Percentiles rank a stretch among this genome's conserved stretches.
Evolutionary conservation across 768 basidiomycete genomes (phyloP).

Genomic region (Psilocybe cubensis): DNA sequence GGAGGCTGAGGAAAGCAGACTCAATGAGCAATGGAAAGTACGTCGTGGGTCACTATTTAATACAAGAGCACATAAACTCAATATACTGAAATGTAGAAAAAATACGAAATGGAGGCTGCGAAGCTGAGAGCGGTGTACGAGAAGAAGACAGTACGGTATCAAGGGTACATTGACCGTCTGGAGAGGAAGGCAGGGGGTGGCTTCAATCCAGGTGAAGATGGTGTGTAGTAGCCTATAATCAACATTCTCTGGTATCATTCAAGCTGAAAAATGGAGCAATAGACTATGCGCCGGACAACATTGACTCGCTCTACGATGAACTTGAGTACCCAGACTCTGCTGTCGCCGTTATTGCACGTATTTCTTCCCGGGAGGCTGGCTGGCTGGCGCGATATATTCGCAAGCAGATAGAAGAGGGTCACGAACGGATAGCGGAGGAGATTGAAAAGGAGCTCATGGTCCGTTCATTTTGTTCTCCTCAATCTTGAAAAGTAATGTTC

Average conservation of each 20-base stretch:
- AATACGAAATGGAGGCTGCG: conserved; percentile 58
- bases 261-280: too few species aligned
- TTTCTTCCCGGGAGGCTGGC: conserved; percentile 53
- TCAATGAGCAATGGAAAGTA: conserved; percentile 76
- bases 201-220: conserved; percentile 44
- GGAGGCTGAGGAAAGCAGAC: conserved; percentile 66
- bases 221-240: conserved; percentile 28
- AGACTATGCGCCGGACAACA: conserved; percentile 49
- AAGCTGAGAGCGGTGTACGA: conserved; percentile 62
- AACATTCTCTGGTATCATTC: too few species aligned
- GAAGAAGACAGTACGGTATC: conserved; percentile 53
- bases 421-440: conserved; percentile 54
- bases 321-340: conserved; percentile 62
- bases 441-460: conserved; percentile 80
- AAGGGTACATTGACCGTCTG: conserved; percentile 68
- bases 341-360: conserved; percentile 41
- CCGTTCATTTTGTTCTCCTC: conserved; percentile 26
- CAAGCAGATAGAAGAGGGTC: conserved; percentile 50
- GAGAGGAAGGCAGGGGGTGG: conserved; percentile 57
- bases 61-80: not conserved
- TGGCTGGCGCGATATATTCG: conserved; percentile 63
- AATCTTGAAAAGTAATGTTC: not conserved
- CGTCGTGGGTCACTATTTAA: conserved; percentile 11
- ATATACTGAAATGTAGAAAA: conserved; percentile 42
- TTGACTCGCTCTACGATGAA: conserved; percentile 63